phyloP scores from a whole-genome alignment of 75 land plant genomes.

The Cupressus sempervirens region DNA sequence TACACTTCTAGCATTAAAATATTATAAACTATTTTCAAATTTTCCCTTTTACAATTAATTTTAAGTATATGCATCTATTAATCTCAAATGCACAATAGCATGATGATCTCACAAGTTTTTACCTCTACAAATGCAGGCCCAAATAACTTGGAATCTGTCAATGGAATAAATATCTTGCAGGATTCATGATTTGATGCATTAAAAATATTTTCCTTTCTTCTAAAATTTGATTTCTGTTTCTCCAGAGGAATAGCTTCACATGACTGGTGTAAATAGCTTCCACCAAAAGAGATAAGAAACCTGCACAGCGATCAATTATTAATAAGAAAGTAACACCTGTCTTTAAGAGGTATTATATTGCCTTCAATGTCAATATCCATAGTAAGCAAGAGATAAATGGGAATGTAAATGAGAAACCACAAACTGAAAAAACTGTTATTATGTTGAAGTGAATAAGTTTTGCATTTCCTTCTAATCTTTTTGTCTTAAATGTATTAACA shows the following conservation, averaged over 20 bases:
- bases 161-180: slow-evolving; percentile 42
- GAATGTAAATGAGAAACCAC: background rate
- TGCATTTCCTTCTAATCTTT: background rate
- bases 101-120: background rate
- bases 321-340: background rate
- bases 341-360: background rate
- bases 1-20: background rate
- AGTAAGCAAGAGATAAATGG: background rate
- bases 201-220: slow-evolving; percentile 4
- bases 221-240: background rate
- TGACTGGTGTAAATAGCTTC: slow-evolving; percentile 51
- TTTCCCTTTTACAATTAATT: background rate
- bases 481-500: background rate
- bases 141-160: slow-evolving; percentile 29
- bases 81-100: background rate
- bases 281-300: slow-evolving; percentile 66
- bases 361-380: background rate
- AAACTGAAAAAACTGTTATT: background rate
- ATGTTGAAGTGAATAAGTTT: background rate
- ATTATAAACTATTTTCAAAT: background rate
- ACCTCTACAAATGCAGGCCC: slow-evolving; percentile 97
- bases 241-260: slow-evolving; percentile 17
- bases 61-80: background rate
- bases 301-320: slow-evolving; percentile 28
- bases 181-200: slow-evolving; percentile 36